Base-by-base conservation (phyloP, 345 rosid species). In the Pseudoturritis turrita region DNA sequence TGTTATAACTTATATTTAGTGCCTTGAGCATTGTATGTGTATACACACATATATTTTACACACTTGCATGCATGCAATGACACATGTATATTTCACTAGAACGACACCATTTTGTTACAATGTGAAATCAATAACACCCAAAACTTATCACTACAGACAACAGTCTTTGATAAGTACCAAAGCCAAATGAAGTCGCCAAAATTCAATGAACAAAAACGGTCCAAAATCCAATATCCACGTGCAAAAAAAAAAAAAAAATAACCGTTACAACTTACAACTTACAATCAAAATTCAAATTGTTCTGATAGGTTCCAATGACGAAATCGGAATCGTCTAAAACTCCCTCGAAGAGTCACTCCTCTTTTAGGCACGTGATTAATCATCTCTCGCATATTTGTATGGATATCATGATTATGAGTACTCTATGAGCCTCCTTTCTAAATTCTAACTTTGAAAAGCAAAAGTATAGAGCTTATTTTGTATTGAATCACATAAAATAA, bases 261-360 rank as follows among this genome's bases (percentile, higher is more conserved):
- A 53, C 37, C 50, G 17, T 63, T 63, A 64, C 55, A 37, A 47
- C 17, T 63, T 63, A 64, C 55, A 37, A 47, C 17, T 55, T 54
- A 55, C 74, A 69, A 70, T 70, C 79, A 46, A 76, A 67, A 47
- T 64, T 70, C 65, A 45, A 75, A 31, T 55, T 63, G 75, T 64
- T 65, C 44, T 76, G 14, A 63, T 47, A 70, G 25, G 58, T 45
- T 69, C 56, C 56, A 69, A 57, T 57, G 45, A 26, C 43, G 40
- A 9, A 35, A 49, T 33, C 37, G 37, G 37, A 33, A 33, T 33
- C 37, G 26, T 37, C 62, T 59, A 23, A 28, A 65, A 57, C 59
- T 55, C 36, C 41, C 35, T 46, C 51, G 65, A 64, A 64, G 70
- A 41, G 71, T 36, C 71, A 55, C 4, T 43, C 71, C 3, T 31